Base-by-base conservation (phyloP, 2,329 filamentous ascomycete species). In the Chaetomiaceae sp. region DNA sequence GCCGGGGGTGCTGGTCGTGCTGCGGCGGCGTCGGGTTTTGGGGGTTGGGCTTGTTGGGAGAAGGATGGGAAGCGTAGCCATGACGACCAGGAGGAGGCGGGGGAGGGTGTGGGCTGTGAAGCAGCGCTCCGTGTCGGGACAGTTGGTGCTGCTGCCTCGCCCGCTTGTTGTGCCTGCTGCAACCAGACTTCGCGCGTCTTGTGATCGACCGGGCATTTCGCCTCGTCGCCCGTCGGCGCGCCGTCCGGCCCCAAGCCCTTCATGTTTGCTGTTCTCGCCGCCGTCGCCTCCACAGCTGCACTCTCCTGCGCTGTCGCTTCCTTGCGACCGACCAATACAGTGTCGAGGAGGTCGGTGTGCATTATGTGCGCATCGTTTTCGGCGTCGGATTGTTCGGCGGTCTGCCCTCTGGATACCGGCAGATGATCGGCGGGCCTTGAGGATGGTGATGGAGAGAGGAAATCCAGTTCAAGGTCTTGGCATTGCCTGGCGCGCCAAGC, bases 181-280 rank as follows among this genome's bases (percentile, higher is more conserved):
- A 97, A 77, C 91, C 91, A 98, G 58, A 84, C 81, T 59, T 89
- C 85, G 59, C 93, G 84, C 42, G 88, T 85, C 60, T 88, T 86
- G 69, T 90, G 86, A 68, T 97, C 90, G 60, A 97, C 88, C 5
- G 93, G 93, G 61, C 93, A 97, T 48, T 73, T 74, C 54, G 61
- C 62, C 38, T 62, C 61, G 15, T 52, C 56, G 20, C 40, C 51
- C 12, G 14, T n/a, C 46, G 52, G 45, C 29, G 52, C 42, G 42
- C 50, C 38, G 44, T 30, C 44, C 20, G 38, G 17, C 22, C 27
- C 38, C 17, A 35, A 12, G 34, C 41, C 42, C 22, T 49, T 56
- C 51, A 53, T 54, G 20, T 3, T 43, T 27, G 44, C 24, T 30
- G 35, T 35, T 4, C 17, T 24, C 29, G 34, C n/a, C 6, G 17